Evolutionary conservation across 495 filamentous ascomycete genomes (phyloP), one percentile per base, ranked within the genome.

Genomic region (Podospora pseudopauciseta): DNA sequence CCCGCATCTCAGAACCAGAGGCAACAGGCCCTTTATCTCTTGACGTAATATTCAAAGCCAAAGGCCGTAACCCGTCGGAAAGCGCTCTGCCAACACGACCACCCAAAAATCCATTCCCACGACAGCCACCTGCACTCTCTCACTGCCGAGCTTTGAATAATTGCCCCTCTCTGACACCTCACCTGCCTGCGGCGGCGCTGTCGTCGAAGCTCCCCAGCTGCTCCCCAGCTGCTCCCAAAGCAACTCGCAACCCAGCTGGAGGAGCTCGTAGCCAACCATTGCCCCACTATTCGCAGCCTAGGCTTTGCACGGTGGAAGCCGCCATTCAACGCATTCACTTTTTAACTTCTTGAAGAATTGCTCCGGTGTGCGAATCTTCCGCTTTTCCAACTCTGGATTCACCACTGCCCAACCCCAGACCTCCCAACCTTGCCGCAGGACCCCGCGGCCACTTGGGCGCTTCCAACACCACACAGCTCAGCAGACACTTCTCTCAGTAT

Each of bases 351-450:
- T 6, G 18, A n/a, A 39, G 62, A 54, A 26, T 64, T 64, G 3
- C 39, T 18, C 32, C 19, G 32, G 5, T 23, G 32, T 23, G 62
- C 39, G 9, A 27, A 11, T 58, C 23, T 64, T 49, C 39, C 62
- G 62, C 62, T 53, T 65, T 58, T 27, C 55, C 28, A 61, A 32
- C 7, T 65, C 55, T 55, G 64, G 65, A 53, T 4, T 32, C 30
- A 32, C 27, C 54, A 9, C 20, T 63, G 3, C 63, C 44, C 57
- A 57, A 66, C 63, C 58, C 30, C 4, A 32, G 57, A 49, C 39
- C 39, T 49, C 39, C 13, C 13, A 0, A 32, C 30, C 30, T 2
- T 49, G 9, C 39, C 9, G 39, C 67, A 28, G 60, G 44, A 56
- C 56, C 28, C 58, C 63, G 58, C 49, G 30, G 19, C 54, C 44